These are phyloP conservation scores for Diaporthe sp. DNA, from an alignment of 2,329 filamentous ascomycete species.

Conservation along the genomic window DNA sequence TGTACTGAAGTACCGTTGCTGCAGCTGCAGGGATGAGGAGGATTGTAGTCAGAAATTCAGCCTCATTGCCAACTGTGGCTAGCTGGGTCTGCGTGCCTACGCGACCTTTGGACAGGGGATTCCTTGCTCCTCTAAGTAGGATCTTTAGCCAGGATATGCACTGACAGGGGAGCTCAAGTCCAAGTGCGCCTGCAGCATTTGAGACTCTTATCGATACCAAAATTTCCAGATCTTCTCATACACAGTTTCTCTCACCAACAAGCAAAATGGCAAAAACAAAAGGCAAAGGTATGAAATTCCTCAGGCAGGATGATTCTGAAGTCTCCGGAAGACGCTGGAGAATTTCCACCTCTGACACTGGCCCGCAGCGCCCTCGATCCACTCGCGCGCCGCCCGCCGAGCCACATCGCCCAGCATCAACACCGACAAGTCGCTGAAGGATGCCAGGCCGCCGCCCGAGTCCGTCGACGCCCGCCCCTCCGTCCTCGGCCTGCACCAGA, in stretches of 20 bases:
- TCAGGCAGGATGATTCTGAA: no score
- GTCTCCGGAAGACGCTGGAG: background rate
- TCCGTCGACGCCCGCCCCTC: slow-evolving; percentile 69
- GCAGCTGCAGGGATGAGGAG: background rate
- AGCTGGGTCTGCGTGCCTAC: background rate
- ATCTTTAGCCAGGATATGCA: background rate
- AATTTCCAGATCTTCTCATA: slow-evolving; percentile 12
- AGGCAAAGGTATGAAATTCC: slow-evolving; percentile 34
- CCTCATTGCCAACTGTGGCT: slow-evolving; percentile 4
- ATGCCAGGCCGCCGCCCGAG: slow-evolving; percentile 64
- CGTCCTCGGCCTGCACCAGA: slow-evolving; percentile 77
- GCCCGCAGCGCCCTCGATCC: slow-evolving; percentile 71
- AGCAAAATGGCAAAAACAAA: slow-evolving; percentile 39
- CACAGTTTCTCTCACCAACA: background rate
- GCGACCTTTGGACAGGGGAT: background rate
- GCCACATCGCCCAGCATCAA: slow-evolving; percentile 79
- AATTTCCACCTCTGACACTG: background rate
- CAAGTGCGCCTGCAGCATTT: background rate
- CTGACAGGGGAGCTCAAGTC: background rate
- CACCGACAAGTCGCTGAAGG: slow-evolving; percentile 79
- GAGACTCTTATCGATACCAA: slow-evolving; percentile 39
- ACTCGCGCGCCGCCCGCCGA: slow-evolving; percentile 82
- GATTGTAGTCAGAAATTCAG: slow-evolving; percentile 12
- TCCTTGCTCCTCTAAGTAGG: background rate
- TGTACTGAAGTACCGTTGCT: background rate